Conservation (phyloP, 768 basidiomycete genomes). For the Gymnopilus dilepis region DNA sequence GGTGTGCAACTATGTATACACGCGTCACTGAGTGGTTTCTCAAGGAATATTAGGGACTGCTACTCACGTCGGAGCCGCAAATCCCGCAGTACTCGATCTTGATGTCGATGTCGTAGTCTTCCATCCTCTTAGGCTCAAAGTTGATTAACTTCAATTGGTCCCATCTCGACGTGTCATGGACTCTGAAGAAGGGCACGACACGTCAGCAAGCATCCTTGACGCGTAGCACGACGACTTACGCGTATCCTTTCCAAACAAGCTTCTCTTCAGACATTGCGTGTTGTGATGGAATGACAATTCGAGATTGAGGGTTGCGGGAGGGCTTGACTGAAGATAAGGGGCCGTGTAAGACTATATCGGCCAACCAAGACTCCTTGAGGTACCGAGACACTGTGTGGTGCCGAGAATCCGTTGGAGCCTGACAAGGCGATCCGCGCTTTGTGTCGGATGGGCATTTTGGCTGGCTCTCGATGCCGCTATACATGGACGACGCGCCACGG, state of each 20-base stretch:
- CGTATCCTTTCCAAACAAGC: constrained; percentile 20
- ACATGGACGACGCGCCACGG: too few species aligned
- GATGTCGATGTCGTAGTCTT: constrained; percentile 61
- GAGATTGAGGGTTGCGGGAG: too few species aligned
- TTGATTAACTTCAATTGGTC: constrained; percentile 47
- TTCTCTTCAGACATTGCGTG: too few species aligned
- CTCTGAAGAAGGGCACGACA: constrained; percentile 20
- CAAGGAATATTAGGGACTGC: background rate
- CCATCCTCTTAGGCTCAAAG: constrained; percentile 57
- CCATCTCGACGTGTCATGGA: constrained; percentile 42
- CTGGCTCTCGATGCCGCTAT: too few species aligned
- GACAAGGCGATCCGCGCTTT: too few species aligned
- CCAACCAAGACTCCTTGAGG: too few species aligned
- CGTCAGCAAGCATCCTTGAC: background rate
- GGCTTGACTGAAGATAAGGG: too few species aligned
- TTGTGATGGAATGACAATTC: too few species aligned
- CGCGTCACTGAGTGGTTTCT: background rate
- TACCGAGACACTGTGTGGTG: too few species aligned
- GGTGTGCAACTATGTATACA: constrained; percentile 37
- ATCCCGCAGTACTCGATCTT: constrained; percentile 56
- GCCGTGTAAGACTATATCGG: too few species aligned
- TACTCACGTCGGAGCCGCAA: constrained; percentile 55
- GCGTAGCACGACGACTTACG: constrained; percentile 5
- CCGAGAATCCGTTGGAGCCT: too few species aligned
- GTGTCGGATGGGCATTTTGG: too few species aligned